A percentile compares a stretch with the other conserved stretches of the same genome.
Conservation (phyloP, 2,329 filamentous ascomycete genomes). For the Purpureocillium lavendulum region DNA sequence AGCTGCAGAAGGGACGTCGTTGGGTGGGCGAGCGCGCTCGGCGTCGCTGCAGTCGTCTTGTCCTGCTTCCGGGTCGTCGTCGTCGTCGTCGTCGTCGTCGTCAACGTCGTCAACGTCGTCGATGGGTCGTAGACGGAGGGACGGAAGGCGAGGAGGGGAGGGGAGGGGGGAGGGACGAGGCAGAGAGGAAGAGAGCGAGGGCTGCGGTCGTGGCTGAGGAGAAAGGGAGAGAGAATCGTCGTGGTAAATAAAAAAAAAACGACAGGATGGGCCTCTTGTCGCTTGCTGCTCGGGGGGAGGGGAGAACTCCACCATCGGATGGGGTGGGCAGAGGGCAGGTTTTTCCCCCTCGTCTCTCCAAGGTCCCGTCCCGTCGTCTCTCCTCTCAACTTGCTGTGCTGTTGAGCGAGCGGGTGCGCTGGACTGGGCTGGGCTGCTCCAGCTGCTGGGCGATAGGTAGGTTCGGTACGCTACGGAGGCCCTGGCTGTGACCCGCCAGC, state of each 20-base stretch:
- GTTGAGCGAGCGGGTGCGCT: too few relatives aligned
- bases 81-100: background rate
- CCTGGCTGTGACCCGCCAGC: too few relatives aligned
- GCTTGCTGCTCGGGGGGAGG: background rate
- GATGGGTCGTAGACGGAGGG: slow-evolving; percentile 6
- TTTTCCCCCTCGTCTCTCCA: background rate
- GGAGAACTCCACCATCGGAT: background rate
- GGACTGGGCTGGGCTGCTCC: too few relatives aligned
- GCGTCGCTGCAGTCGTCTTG: background rate
- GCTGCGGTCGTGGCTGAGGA: slow-evolving; percentile 1
- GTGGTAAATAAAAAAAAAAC: slow-evolving; percentile 1
- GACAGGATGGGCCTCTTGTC: background rate
- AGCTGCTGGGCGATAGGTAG: too few relatives aligned
- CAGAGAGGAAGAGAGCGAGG: background rate
- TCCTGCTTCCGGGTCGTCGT: background rate
- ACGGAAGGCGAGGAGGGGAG: slow-evolving; percentile 6
- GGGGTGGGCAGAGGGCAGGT: slow-evolving; percentile 2
- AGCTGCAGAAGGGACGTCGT: background rate
- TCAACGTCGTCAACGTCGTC: background rate
- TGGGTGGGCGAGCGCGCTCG: background rate
- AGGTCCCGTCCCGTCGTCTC: too few relatives aligned
- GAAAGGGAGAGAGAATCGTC: slow-evolving; percentile 8
- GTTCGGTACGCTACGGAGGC: too few relatives aligned
- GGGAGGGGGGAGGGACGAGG: slow-evolving; percentile 7
- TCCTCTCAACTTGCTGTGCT: background rate